Conservation (phyloP, 2,329 filamentous ascomycete genomes). For the Colletotrichum sp. region DNA sequence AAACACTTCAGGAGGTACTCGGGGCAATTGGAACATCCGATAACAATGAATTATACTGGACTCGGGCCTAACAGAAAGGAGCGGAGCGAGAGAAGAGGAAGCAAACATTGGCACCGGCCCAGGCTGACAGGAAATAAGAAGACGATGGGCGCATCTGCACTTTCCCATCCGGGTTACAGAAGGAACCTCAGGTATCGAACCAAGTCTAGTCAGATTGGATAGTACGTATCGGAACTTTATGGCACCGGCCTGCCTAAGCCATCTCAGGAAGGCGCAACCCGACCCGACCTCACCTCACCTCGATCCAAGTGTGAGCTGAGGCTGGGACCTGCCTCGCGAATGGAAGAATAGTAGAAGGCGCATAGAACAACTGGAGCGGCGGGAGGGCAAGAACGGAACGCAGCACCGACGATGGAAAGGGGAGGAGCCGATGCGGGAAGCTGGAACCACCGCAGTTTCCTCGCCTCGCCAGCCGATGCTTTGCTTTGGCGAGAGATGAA, state of each 20-base stretch:
- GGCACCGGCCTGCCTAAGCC: neutral
- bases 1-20: neutral
- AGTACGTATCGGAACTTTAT: neutral
- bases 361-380: neutral
- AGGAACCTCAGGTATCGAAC: neutral
- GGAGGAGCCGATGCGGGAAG: neutral
- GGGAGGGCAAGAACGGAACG: neutral
- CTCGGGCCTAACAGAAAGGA: neutral
- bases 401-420: neutral
- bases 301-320: neutral
- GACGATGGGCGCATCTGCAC: neutral
- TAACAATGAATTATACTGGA: neutral
- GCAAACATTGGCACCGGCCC: neutral
- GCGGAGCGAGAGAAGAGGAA: neutral
- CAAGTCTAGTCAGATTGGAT: too few relatives aligned
- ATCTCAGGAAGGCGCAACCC: neutral
- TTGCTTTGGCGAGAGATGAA: neutral
- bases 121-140: neutral
- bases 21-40: neutral
- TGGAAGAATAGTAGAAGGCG: neutral
- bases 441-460: neutral
- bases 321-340: neutral
- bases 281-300: neutral
- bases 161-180: neutral
- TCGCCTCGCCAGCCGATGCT: neutral